Conservation (phyloP, 2,329 filamentous ascomycete genomes). For the Pleoardoris graminearum region DNA sequence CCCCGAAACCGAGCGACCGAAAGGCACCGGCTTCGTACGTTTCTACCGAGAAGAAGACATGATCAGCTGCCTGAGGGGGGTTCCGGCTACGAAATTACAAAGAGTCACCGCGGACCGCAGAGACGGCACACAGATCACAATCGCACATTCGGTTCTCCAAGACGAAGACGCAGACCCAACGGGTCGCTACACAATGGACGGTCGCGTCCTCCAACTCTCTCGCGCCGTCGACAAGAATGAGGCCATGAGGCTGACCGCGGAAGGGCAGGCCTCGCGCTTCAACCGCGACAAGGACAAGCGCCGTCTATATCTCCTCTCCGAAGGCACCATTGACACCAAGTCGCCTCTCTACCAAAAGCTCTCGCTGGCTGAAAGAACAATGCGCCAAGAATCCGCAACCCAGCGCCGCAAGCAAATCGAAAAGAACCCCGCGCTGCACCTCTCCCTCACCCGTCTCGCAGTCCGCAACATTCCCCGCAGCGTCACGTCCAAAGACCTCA, state of each 20-base stretch:
- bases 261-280: slow-evolving; percentile 64
- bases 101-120: slow-evolving; percentile 40
- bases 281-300: slow-evolving; percentile 84
- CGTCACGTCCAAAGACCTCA: slow-evolving; percentile 83
- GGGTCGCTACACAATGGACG: slow-evolving; percentile 87
- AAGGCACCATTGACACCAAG: slow-evolving; percentile 79
- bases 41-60: slow-evolving; percentile 80
- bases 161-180: slow-evolving; percentile 80
- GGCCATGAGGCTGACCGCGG: slow-evolving; percentile 73
- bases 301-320: slow-evolving; percentile 81
- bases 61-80: slow-evolving; percentile 72
- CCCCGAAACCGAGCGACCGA: slow-evolving; percentile 78
- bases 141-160: slow-evolving; percentile 76
- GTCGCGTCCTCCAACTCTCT: slow-evolving; percentile 81
- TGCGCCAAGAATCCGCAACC: slow-evolving; percentile 83
- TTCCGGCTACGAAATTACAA: slow-evolving; percentile 59
- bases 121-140: slow-evolving; percentile 40
- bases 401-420: slow-evolving; percentile 91
- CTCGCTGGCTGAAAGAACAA: slow-evolving; percentile 76
- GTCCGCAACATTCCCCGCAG: slow-evolving; percentile 87
- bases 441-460: slow-evolving; percentile 87
- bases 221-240: slow-evolving; percentile 83
- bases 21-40: slow-evolving; percentile 92
- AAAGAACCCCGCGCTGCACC: slow-evolving; percentile 83
- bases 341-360: slow-evolving; percentile 78